Conservation (phyloP, 2,329 filamentous ascomycete species). For the Pseudogymnoascus sp. region DNA sequence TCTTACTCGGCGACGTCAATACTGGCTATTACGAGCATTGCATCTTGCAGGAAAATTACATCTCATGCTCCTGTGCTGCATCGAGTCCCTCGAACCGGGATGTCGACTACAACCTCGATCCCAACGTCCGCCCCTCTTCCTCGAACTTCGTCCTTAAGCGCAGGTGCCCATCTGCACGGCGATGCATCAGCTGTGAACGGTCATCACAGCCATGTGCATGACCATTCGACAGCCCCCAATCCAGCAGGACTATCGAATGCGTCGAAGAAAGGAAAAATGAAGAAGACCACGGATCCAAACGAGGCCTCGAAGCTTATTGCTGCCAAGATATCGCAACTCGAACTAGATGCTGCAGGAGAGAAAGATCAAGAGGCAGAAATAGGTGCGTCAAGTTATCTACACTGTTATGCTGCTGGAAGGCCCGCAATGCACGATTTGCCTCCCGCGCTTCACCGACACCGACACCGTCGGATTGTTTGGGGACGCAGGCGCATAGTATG, state of each 20-base stretch:
- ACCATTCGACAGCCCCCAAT: conserved; percentile 34
- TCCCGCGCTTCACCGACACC: not conserved
- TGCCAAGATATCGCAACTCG: conserved; percentile 89
- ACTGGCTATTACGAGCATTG: conserved; percentile 1
- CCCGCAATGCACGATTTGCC: conserved; percentile 1
- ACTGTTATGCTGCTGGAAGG: not conserved
- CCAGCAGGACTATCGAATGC: conserved; percentile 41
- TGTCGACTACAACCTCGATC: conserved; percentile 29
- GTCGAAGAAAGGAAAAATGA: conserved; percentile 72
- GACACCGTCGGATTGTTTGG: not conserved
- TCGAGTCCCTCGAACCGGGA: conserved; percentile 15
- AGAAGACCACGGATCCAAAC: conserved; percentile 74
- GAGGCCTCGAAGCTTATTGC: conserved; percentile 88
- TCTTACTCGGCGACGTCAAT: not conserved
- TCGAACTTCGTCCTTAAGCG: conserved; percentile 23
- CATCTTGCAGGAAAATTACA: not conserved
- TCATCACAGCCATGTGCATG: conserved; percentile 31
- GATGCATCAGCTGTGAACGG: conserved; percentile 26
- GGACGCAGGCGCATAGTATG: not conserved
- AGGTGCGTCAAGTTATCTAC: conserved; percentile 47
- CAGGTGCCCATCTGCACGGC: conserved; percentile 21
- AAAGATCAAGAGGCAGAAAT: conserved; percentile 96
- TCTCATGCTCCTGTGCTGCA: conserved; percentile 2
- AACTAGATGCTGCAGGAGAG: conserved; percentile 85
- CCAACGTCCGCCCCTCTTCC: conserved; percentile 30